Evolutionary conservation across 805 yeast genomes (phyloP), one percentile per base, ranked within the genome.

Genomic region (Kuraishia ogatae): DNA sequence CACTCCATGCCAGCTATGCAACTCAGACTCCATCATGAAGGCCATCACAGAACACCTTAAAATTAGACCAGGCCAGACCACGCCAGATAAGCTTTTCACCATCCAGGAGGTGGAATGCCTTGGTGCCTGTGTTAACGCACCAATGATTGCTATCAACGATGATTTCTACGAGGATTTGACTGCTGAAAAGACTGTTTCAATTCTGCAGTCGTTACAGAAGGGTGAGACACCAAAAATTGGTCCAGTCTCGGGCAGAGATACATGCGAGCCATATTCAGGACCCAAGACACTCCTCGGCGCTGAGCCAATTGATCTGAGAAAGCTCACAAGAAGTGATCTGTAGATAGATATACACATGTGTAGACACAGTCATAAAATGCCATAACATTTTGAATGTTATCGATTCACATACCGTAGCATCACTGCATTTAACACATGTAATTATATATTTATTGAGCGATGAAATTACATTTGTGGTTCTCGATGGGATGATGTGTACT

Each of bases 121-220:
- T 53, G 96, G 96, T 56, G 96, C 96, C 2, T 89, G 96, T 77
- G 91, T 89, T 53, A 89, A 89, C 69, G 96, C 88, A 7, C 96
- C 96, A 54, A 89, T 89, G 89, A 75, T 89, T 55, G 96, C 89
- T 58, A 73, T 89, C 54, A 88, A 87, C 70, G 96, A 89, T 71
- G 91, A 86, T 67, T 89, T 75, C 72, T 85, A 78, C 65, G 96
- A 89, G 73, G 96, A 89, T 70, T 78, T 89, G 71, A 85, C 92
- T 39, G 77, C 83, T 23, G 86, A 85, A 59, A 78, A 80, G 50
- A 81, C 87, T 26, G 78, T 80, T 39, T 76, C 78, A 58, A 68
- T 89, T 50, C 78, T 89, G 66, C 78, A 83, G 59, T 82, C 78
- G 55, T 75, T 88, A 59, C 82, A 81, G 67, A 76, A 71, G 28